Evolutionary conservation across 805 yeast genomes (phyloP).

Genomic region (Candida berthetii): DNA sequence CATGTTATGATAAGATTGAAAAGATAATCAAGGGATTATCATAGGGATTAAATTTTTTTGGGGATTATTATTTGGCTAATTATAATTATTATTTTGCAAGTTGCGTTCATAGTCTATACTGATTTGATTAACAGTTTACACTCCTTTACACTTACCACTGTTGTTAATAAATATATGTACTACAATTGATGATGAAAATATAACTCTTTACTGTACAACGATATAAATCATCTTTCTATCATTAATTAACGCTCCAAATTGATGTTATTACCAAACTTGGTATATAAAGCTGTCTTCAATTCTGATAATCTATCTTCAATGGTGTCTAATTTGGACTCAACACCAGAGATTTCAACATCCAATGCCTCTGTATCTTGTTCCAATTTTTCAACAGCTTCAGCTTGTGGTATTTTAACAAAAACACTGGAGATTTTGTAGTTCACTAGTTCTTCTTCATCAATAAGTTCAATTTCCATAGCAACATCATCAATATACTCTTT

Average conservation of each 20-base stretch:
- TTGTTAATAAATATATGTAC: background rate
- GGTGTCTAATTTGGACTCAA: constrained; percentile 41
- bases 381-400: constrained; percentile 59
- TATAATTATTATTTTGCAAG: background rate
- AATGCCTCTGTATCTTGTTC: constrained; percentile 55
- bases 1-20: background rate
- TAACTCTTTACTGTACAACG: background rate
- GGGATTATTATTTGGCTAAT: too few relatives aligned
- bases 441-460: constrained; percentile 68
- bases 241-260: constrained; percentile 59
- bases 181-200: too few relatives aligned
- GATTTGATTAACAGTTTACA: too few relatives aligned
- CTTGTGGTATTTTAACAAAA: constrained; percentile 64
- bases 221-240: background rate
- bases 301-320: constrained; percentile 48
- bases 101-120: too few relatives aligned
- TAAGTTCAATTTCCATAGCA: constrained; percentile 74
- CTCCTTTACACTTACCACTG: too few relatives aligned
- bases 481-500: constrained; percentile 88
- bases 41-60: too few relatives aligned
- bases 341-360: constrained; percentile 39
- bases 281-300: constrained; percentile 72
- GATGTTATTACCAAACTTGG: constrained; percentile 84
- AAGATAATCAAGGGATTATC: background rate
- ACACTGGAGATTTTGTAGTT: constrained; percentile 79